Evolutionary conservation across 2,329 filamentous ascomycete genomes (phyloP).

Genomic region (Helotiales sp.): DNA sequence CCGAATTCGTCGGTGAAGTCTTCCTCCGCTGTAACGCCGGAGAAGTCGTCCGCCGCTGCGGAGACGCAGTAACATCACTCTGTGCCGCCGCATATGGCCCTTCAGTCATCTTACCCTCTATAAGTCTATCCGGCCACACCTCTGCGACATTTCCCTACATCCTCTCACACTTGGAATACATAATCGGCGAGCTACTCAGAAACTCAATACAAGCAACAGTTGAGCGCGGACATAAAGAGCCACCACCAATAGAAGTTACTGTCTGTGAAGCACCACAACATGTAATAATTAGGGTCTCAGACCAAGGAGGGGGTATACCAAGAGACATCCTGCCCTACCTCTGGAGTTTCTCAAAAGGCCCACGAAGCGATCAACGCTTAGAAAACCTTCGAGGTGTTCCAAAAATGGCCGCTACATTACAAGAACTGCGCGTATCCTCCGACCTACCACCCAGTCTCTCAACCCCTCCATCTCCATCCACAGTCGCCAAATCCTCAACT

Average conservation of each 20-base stretch:
- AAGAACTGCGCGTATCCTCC: conserved; percentile 65
- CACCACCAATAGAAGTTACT: conserved; percentile 88
- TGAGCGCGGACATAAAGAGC: conserved; percentile 59
- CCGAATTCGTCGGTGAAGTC: conserved; percentile 93
- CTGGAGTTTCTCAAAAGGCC: conserved; percentile 96
- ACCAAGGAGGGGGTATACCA: conserved; percentile 90
- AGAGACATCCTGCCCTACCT: conserved; percentile 82
- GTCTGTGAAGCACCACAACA: conserved; percentile 93
- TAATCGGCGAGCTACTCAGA: conserved; percentile 88
- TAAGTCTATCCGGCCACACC: conserved; percentile 81
- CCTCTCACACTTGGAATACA: conserved; percentile 93
- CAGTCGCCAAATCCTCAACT: background rate
- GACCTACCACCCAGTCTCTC: conserved; percentile 7
- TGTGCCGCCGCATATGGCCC: conserved; percentile 74
- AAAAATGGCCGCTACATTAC: conserved; percentile 88
- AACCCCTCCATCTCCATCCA: background rate
- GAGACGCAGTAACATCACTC: conserved; percentile 71
- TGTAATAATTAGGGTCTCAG: conserved; percentile 93
- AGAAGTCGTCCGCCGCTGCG: conserved; percentile 85
- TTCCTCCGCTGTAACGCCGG: conserved; percentile 90
- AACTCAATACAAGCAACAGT: conserved; percentile 94
- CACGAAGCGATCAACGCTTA: conserved; percentile 73
- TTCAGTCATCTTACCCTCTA: conserved; percentile 71
- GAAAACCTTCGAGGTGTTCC: conserved; percentile 85
- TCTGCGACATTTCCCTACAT: conserved; percentile 96